Percentiles rank a stretch among this genome's conserved stretches.
phyloP scores from a whole-genome alignment of 139 green algal species.

The Chlorella sorokiniana region DNA sequence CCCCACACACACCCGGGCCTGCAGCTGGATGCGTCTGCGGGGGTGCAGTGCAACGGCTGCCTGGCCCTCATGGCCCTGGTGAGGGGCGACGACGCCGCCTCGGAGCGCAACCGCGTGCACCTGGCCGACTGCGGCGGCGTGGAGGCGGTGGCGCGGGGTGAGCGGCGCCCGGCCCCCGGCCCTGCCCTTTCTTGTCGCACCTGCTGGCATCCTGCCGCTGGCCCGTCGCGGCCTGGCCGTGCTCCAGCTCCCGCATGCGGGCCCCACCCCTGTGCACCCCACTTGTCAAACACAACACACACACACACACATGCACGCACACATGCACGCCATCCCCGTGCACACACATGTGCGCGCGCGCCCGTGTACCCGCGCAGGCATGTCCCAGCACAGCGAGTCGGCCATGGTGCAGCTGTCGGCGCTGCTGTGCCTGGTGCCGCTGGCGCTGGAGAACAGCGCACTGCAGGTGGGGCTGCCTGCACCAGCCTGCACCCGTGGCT shows the following conservation, averaged over 20 bases:
- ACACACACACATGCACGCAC: too few relatives aligned
- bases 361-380: neutral
- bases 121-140: slow-evolving; percentile 25
- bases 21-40: slow-evolving; percentile 37
- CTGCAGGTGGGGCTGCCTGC: slow-evolving; percentile 49
- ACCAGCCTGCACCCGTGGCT: neutral
- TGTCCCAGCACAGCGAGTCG: slow-evolving; percentile 45
- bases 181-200: neutral
- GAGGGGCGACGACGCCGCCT: slow-evolving; percentile 54
- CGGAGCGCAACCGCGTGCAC: slow-evolving; percentile 58
- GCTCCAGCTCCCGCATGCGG: too few relatives aligned
- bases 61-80: slow-evolving; percentile 68
- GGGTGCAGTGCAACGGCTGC: slow-evolving; percentile 67
- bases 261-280: too few relatives aligned
- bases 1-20: neutral
- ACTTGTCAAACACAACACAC: too few relatives aligned
- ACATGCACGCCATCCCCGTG: too few relatives aligned
- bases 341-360: neutral
- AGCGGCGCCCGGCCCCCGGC: neutral
- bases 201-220: neutral
- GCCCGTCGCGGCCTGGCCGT: too few relatives aligned
- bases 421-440: slow-evolving; percentile 67
- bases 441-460: slow-evolving; percentile 61
- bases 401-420: slow-evolving; percentile 71
- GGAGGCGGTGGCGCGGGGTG: neutral